Percentiles rank a stretch among this genome's conserved stretches.
These are phyloP conservation scores for Euphorbia celastroides DNA, from an alignment of 441 rosid genomes.

Conservation along the genomic window DNA sequence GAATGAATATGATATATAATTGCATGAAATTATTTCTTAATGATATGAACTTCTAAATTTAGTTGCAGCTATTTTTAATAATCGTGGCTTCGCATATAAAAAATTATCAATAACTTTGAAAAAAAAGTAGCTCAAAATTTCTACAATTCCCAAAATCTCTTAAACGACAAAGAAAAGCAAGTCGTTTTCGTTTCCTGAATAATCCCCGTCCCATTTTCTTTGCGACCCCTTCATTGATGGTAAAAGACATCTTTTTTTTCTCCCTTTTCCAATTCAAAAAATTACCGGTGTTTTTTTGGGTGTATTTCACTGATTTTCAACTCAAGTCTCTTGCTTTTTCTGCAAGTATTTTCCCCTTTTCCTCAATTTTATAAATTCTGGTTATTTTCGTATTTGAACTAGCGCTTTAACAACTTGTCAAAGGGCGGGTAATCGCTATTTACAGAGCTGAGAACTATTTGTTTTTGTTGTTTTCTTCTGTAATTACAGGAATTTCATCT, in stretches of 20 bases:
- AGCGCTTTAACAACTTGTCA: slow-evolving; percentile 18
- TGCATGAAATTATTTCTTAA: too few species aligned
- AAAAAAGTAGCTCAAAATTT: too few species aligned
- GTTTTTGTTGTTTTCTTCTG: slow-evolving; percentile 6
- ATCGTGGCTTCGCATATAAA: background rate
- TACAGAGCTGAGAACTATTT: background rate
- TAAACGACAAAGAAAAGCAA: slow-evolving; percentile 15
- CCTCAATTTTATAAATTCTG: background rate
- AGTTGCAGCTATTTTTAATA: background rate
- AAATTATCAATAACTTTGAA: background rate
- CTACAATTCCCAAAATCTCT: background rate
- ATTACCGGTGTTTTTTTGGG: background rate
- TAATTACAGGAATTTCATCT: slow-evolving; percentile 17
- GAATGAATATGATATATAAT: too few species aligned
- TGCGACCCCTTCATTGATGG: slow-evolving; percentile 8
- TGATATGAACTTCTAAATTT: too few species aligned
- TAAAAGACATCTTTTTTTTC: background rate
- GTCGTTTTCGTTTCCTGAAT: background rate
- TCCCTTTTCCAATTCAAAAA: background rate
- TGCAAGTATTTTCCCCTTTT: slow-evolving; percentile 3
- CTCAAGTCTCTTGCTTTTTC: slow-evolving; percentile 10
- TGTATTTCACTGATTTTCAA: background rate
- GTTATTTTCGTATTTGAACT: background rate
- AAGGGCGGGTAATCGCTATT: background rate
- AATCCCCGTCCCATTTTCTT: background rate